Conservation (phyloP, 805 yeast species). For the Nakazawaea ambrosiae region DNA sequence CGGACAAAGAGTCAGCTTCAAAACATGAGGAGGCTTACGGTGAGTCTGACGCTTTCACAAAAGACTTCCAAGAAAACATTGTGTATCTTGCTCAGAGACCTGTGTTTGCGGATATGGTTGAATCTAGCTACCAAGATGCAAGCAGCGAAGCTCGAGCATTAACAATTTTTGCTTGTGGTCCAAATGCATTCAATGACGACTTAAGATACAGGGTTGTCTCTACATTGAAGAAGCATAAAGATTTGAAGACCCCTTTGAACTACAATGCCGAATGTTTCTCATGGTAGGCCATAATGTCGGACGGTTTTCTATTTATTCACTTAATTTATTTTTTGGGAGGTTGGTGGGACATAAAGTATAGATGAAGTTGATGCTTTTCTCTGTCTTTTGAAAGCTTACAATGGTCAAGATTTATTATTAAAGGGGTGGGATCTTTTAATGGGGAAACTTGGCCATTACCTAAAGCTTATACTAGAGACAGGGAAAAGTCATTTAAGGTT, state of each 20-base stretch:
- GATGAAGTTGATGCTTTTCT: too few relatives aligned
- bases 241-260: not conserved
- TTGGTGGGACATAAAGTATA: too few relatives aligned
- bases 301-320: too few relatives aligned
- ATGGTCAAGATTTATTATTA: too few relatives aligned
- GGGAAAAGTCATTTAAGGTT: too few relatives aligned
- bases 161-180: constrained; percentile 10
- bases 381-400: too few relatives aligned
- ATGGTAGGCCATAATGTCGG: too few relatives aligned
- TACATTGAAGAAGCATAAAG: not conserved
- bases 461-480: too few relatives aligned
- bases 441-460: too few relatives aligned
- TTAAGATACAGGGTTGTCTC: constrained; percentile 6
- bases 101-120: not conserved
- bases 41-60: not conserved
- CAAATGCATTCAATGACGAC: constrained; percentile 11
- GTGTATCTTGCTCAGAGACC: not conserved
- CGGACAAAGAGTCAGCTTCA: too few relatives aligned
- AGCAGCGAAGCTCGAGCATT: not conserved
- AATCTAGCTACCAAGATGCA: not conserved
- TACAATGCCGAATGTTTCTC: constrained; percentile 7
- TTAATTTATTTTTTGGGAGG: too few relatives aligned
- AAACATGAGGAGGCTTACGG: not conserved
- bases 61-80: not conserved
- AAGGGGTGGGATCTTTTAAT: too few relatives aligned